Evolutionary conservation across 805 yeast genomes (phyloP).

Genomic region (Yarrowia sp.): DNA sequence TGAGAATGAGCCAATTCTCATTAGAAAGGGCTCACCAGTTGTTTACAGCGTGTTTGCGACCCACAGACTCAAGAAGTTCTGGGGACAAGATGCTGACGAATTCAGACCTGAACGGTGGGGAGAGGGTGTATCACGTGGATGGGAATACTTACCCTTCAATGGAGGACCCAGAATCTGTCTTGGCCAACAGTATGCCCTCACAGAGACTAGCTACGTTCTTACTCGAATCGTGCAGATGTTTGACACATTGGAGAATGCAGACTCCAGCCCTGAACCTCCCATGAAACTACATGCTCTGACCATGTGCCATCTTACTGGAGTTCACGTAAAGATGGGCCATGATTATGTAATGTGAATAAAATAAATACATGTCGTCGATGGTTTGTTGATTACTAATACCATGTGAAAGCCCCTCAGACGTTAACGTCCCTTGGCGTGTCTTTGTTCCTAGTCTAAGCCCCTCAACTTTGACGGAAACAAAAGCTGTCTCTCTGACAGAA

Average conservation of each 20-base stretch:
- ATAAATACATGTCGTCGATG: not conserved
- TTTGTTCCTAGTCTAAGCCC: slow-evolving; percentile 20
- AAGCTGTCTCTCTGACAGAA: not conserved
- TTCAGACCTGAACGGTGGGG: slow-evolving; percentile 61
- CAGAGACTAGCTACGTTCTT: slow-evolving; percentile 59
- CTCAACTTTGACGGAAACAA: not conserved
- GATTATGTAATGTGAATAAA: not conserved
- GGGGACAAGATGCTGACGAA: slow-evolving; percentile 55
- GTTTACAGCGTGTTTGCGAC: slow-evolving; percentile 53
- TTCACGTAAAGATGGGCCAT: not conserved
- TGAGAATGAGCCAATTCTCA: slow-evolving; percentile 51
- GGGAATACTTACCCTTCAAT: slow-evolving; percentile 62
- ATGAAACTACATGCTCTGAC: slow-evolving; percentile 16
- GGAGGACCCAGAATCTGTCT: slow-evolving; percentile 65
- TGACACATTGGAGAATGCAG: slow-evolving; percentile 1
- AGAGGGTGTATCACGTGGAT: slow-evolving; percentile 42
- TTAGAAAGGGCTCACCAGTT: slow-evolving; percentile 56
- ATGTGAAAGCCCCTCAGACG: slow-evolving; percentile 8
- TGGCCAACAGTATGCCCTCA: slow-evolving; percentile 63
- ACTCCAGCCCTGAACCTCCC: slow-evolving; percentile 17
- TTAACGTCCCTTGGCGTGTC: not conserved
- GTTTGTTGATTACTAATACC: not conserved
- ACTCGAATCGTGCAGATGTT: slow-evolving; percentile 51
- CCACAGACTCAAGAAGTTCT: slow-evolving; percentile 53
- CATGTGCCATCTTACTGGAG: slow-evolving; percentile 24